Conservation (phyloP, 2,329 filamentous ascomycete species). For the Teratosphaeria viscida region DNA sequence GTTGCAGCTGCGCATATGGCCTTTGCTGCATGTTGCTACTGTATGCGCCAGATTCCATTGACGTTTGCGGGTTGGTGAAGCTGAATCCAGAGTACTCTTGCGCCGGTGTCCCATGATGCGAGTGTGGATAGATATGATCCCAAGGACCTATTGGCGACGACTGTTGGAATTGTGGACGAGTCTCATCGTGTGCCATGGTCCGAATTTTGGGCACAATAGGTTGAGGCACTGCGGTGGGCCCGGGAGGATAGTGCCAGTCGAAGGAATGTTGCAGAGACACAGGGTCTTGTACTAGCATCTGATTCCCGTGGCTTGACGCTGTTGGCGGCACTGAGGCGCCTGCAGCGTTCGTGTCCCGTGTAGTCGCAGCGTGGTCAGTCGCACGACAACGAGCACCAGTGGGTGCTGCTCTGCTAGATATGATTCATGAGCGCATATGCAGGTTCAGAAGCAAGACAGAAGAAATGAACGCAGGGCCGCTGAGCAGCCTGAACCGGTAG, state of each 20-base stretch:
- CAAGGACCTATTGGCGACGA: constrained; percentile 17
- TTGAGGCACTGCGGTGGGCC: constrained; percentile 1
- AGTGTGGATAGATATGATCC: constrained; percentile 32
- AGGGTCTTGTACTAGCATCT: neutral
- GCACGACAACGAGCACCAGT: constrained; percentile 1
- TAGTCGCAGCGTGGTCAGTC: constrained; percentile 5
- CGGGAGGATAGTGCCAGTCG: neutral
- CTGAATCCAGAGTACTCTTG: constrained; percentile 56
- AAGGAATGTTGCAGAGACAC: neutral
- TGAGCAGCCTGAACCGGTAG: neutral
- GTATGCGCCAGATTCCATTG: constrained; percentile 44
- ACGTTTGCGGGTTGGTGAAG: constrained; percentile 53
- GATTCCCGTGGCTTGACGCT: constrained; percentile 16
- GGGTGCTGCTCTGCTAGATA: neutral
- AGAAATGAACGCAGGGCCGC: constrained; percentile 3
- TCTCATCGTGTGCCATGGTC: constrained; percentile 23
- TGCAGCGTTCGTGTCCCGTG: constrained; percentile 7
- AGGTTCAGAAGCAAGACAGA: constrained; percentile 1
- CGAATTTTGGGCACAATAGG: constrained; percentile 4
- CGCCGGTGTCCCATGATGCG: constrained; percentile 61
- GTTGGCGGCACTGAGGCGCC: constrained; percentile 11
- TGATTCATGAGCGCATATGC: constrained; percentile 3
- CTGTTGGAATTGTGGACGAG: constrained; percentile 15
- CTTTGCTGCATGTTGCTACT: constrained; percentile 45
- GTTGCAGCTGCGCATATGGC: constrained; percentile 47